Percentiles rank a stretch among this genome's conserved stretches.
Evolutionary conservation across 2,329 filamentous ascomycete species (phyloP).

Genomic region (Pezicula neosporulosa): DNA sequence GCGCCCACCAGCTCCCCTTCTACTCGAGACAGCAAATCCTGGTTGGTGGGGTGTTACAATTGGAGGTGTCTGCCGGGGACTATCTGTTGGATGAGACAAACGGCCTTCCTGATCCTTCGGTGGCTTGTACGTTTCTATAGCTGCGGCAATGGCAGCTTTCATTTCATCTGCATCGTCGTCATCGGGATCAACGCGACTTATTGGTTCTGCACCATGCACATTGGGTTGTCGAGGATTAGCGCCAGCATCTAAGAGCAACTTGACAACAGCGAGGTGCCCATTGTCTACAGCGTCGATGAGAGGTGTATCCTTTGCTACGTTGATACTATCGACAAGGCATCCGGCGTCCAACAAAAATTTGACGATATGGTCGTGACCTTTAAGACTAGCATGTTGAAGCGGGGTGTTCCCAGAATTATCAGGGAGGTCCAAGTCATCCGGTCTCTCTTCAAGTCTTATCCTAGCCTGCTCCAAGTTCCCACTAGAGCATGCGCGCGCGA

Average conservation of each 20-base stretch:
- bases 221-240: constrained; percentile 92
- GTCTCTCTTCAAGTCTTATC: constrained; percentile 66
- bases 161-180: constrained; percentile 71
- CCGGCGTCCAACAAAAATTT: constrained; percentile 80
- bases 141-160: constrained; percentile 62
- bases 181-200: constrained; percentile 76
- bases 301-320: constrained; percentile 86
- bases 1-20: constrained; percentile 48
- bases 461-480: constrained; percentile 74
- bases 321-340: constrained; percentile 76
- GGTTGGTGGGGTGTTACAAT: constrained; percentile 14
- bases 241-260: constrained; percentile 76
- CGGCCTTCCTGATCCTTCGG: constrained; percentile 53
- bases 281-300: constrained; percentile 96
- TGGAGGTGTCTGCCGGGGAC: constrained; percentile 55
- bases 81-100: constrained; percentile 50
- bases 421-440: constrained; percentile 82
- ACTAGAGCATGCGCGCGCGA: constrained; percentile 86
- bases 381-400: constrained; percentile 85
- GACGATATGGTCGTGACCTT: constrained; percentile 84
- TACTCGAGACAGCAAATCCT: constrained; percentile 28
- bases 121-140: constrained; percentile 49
- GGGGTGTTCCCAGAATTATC: constrained; percentile 98
- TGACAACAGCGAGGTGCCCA: constrained; percentile 84
- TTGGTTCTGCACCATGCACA: constrained; percentile 85